phyloP scores from a whole-genome alignment of 2,329 filamentous ascomycete genomes.

The Cercospora nicotianae region DNA sequence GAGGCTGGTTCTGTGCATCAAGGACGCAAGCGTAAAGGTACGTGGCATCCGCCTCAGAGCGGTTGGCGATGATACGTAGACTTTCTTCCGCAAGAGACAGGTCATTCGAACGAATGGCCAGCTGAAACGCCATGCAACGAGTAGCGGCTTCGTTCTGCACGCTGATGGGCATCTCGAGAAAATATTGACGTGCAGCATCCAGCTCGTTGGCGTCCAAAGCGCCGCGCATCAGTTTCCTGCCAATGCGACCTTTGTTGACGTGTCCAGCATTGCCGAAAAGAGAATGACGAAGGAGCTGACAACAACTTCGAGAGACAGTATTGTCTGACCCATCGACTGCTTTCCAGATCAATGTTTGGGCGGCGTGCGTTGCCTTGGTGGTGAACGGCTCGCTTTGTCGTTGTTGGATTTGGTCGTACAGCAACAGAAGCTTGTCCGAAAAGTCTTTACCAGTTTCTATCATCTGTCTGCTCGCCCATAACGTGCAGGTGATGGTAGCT shows the following conservation, averaged over 20 bases:
- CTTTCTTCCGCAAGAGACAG: conserved; percentile 59
- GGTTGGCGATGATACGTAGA: conserved; percentile 60
- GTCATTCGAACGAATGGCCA: conserved; percentile 31
- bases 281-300: conserved; percentile 63
- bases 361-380: conserved; percentile 63
- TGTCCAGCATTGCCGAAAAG: conserved; percentile 67
- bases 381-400: conserved; percentile 53
- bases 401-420: conserved; percentile 51
- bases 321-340: conserved; percentile 30
- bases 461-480: conserved; percentile 58
- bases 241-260: conserved; percentile 62
- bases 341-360: conserved; percentile 78
- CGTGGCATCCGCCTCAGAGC: conserved; percentile 55
- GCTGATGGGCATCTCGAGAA: conserved; percentile 56
- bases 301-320: conserved; percentile 56
- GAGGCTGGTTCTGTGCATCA: conserved; percentile 65
- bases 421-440: conserved; percentile 43
- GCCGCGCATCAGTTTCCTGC: conserved; percentile 72
- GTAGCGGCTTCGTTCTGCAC: conserved; percentile 32
- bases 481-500: conserved; percentile 65
- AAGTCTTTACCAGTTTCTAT: conserved; percentile 30
- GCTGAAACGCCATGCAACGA: conserved; percentile 34
- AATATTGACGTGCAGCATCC: conserved; percentile 55
- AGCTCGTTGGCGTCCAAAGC: conserved; percentile 61
- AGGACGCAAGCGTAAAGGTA: conserved; percentile 78